Evolutionary conservation across 1,284 basidiomycete species (phyloP).

Genomic region (Malassezia globosa): DNA sequence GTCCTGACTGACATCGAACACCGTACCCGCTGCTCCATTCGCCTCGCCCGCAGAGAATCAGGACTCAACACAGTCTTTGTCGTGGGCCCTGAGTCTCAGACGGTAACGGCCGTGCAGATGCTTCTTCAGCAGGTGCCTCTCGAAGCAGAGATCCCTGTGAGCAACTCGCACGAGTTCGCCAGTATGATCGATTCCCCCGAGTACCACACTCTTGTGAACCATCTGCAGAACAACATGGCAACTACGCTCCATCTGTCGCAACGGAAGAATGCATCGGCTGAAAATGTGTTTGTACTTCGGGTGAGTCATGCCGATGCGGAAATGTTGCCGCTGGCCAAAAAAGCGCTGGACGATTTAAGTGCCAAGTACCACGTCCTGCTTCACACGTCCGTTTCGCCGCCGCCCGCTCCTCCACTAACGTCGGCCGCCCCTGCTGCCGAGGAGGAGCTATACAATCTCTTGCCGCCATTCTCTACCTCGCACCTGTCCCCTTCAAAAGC

Average conservation of each 20-base stretch:
- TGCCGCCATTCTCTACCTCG: conserved; percentile 93
- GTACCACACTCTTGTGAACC: conserved; percentile 69
- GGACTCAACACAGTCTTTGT: conserved; percentile 82
- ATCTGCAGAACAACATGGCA: conserved; percentile 83
- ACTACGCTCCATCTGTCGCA: conserved; percentile 62
- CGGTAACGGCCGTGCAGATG: conserved; percentile 92
- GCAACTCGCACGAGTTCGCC: conserved; percentile 63
- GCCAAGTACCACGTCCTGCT: conserved; percentile 55
- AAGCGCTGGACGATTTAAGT: conserved; percentile 77
- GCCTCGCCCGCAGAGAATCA: conserved; percentile 89
- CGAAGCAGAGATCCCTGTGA: conserved; percentile 86
- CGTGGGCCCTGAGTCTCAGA: conserved; percentile 91
- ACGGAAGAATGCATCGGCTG: conserved; percentile 50
- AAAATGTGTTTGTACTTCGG: conserved; percentile 79
- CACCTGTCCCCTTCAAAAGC: conserved; percentile 49
- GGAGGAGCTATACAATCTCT: conserved; percentile 57
- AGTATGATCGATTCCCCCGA: conserved; percentile 65
- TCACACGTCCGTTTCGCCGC: background rate
- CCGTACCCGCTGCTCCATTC: conserved; percentile 86
- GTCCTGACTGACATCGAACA: conserved; percentile 93
- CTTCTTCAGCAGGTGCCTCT: conserved; percentile 88
- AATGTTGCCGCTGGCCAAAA: conserved; percentile 74
- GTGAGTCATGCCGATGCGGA: conserved; percentile 68
- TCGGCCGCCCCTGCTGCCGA: too few species aligned
- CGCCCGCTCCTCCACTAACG: background rate